Evolutionary conservation across 805 yeast species (phyloP), one percentile per base, ranked within the genome.

Genomic region (Saturnispora dispora): DNA sequence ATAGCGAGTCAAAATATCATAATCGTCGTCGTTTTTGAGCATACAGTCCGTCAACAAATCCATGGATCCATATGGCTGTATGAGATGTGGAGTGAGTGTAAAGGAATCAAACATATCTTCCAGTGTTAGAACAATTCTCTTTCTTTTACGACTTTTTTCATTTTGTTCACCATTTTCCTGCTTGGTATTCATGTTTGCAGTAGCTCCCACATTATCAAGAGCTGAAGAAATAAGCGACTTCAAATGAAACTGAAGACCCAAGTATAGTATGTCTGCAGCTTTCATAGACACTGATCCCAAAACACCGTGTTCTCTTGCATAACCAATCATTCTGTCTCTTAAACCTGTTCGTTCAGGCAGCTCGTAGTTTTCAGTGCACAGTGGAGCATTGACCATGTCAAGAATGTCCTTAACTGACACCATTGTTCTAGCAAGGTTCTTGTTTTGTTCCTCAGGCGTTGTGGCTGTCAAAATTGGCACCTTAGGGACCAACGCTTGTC

Each of bases 401-500:
- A 84, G 76, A 17, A 93, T 87, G 62, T 93, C 98, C 65, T 90
- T 96, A 22, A 95, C 88, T 91, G 96, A 89, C 58, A 84, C 84
- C 30, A 82, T 76, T 33, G 87, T 76, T 57, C 78, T 79, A 17
- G 62, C 66, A 13, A 58, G 35, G 49, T 52, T 49, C 36, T 50
- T 48, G 7, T 32, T 36, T 27, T 51, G 49, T 22, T 50, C 17
- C 30, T 47, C 40, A 68, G 75, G 52, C 67, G 70, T 50, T 72
- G 36, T 18, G 3, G 78, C 45, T 51, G 76, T 77, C 39, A 78
- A 81, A 62, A 83, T 81, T 3, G 99, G 99, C 22, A 91, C 82
- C 60, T 85, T 86, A 1, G 98, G 97, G 47, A 84, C 73, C 62
- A 82, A 69, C 0, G 88, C 78, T 60, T 85, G 84, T 63, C 91